Base-by-base conservation (phyloP, 2,329 filamentous ascomycete species). In the Exophiala mesophila region DNA sequence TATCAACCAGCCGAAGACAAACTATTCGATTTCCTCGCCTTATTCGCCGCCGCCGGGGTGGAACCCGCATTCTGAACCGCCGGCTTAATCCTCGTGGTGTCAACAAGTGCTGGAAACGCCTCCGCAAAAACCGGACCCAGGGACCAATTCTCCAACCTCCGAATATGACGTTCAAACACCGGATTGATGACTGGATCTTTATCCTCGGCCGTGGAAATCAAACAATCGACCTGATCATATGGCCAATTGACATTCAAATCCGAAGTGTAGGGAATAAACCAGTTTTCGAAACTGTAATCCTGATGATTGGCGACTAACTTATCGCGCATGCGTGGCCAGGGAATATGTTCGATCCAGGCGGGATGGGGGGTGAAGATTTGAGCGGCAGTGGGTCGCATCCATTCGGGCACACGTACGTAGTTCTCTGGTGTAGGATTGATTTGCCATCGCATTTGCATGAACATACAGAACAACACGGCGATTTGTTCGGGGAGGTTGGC, bases 391-490 rank as follows among this genome's bases (percentile, higher is more conserved):
- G 88, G 88, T 0, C 74, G 74, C 28, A 82, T 67, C 79, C 84
- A 94, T 3, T 79, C 71, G 0, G 88, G 88, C 8, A 95, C 66
- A 3, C 83, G 75, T 17, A 87, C 78, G 62, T 85, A 89, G 65
- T 88, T 94, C 54, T 88, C 83, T 47, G 75, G 73, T 0, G 85
- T 86, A 0, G 88, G 87, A 19, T 78, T 78, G 43, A 94, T 83
- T 60, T 87, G 81, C 86, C 88, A 95, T 30, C 83, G 77, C 82
- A 92, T 87, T 50, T 88, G 60, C 21, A 89, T 73, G 63, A 94
- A 94, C 85, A 94, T 94, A 58, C 83, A 70, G 61, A 89, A 94
- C 5, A 94, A 72, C 5, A 87, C 79, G 6, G 84, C 88, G 0
- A 94, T 79, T 56, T 85, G 83, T 64, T 94, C 88, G 0, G 88